Conservation (phyloP, 2,329 filamentous ascomycete genomes). For the Metarhizium guizhouense region DNA sequence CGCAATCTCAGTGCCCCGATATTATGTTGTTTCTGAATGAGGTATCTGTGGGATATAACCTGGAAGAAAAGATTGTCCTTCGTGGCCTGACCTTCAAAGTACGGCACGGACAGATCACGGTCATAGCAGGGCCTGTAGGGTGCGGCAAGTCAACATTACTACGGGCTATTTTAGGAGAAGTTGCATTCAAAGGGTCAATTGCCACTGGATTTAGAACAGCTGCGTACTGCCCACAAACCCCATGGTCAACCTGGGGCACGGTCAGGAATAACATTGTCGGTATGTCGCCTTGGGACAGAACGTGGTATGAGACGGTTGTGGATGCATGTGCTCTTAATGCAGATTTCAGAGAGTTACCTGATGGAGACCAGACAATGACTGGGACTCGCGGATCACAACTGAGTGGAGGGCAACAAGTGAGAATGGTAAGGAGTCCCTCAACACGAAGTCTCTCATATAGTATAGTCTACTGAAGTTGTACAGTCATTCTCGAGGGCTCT, state of each 20-base stretch:
- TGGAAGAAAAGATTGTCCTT: conserved; percentile 3
- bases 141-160: conserved; percentile 14
- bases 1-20: background rate
- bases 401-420: conserved; percentile 18
- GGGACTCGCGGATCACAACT: conserved; percentile 15
- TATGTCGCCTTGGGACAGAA: conserved; percentile 7
- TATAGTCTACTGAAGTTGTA: too few species aligned
- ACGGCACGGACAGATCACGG: conserved; percentile 7
- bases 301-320: conserved; percentile 12
- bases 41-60: conserved; percentile 5
- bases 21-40: background rate
- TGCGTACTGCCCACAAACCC: conserved; percentile 15
- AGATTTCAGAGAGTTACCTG: conserved; percentile 11
- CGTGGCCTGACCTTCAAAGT: conserved; percentile 7
- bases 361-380: conserved; percentile 13
- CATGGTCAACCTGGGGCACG: conserved; percentile 14
- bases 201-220: conserved; percentile 6
- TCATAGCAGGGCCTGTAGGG: conserved; percentile 14
- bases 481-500: conserved; percentile 16
- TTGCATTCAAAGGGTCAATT: conserved; percentile 9
- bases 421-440: conserved; percentile 10
- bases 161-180: conserved; percentile 12
- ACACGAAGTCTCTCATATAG: too few species aligned
- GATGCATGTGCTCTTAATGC: conserved; percentile 9
- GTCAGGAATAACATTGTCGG: conserved; percentile 15